These are phyloP conservation scores for Pleurotus giganteus DNA, from an alignment of 768 basidiomycete species.

Conservation along the genomic window DNA sequence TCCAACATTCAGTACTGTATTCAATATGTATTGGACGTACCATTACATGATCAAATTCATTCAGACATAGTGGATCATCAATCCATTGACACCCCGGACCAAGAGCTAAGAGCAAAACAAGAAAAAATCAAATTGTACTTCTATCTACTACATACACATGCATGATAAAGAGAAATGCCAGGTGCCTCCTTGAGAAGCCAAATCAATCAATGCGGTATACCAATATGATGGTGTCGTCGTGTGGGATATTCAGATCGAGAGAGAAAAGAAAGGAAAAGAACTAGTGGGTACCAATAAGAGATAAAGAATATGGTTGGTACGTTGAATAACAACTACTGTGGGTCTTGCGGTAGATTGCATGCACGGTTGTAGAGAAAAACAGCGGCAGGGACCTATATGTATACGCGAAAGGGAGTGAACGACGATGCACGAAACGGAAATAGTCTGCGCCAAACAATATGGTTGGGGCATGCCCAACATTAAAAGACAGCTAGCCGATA, in stretches of 20 bases:
- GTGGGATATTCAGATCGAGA: slow-evolving; percentile 42
- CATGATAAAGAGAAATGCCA: slow-evolving; percentile 24
- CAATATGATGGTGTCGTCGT: not conserved
- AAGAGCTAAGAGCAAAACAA: not conserved
- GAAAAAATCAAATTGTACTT: slow-evolving; percentile 5
- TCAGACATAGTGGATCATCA: too few relatives aligned
- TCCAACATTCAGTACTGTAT: too few relatives aligned
- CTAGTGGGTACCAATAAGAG: slow-evolving; percentile 6
- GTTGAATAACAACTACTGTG: slow-evolving; percentile 8
- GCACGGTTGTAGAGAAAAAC: slow-evolving; percentile 37
- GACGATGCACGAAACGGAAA: not conserved
- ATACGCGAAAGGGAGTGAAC: not conserved
- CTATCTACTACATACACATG: slow-evolving; percentile 11
- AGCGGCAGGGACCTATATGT: slow-evolving; percentile 16
- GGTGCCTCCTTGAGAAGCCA: slow-evolving; percentile 72
- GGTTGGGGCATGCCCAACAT: slow-evolving; percentile 1
- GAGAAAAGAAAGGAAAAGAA: slow-evolving; percentile 23
- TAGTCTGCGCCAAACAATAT: not conserved
- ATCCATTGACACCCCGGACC: too few relatives aligned
- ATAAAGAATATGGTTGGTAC: slow-evolving; percentile 9
- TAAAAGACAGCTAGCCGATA: slow-evolving; percentile 11
- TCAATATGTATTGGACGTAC: too few relatives aligned
- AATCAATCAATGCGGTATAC: slow-evolving; percentile 10
- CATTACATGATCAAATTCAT: too few relatives aligned
- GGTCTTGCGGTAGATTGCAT: slow-evolving; percentile 45